Evolutionary conservation across 192 early-diverging fungal species (phyloP), one percentile per base, ranked within the genome.

Genomic region (Coemansia furcata): DNA sequence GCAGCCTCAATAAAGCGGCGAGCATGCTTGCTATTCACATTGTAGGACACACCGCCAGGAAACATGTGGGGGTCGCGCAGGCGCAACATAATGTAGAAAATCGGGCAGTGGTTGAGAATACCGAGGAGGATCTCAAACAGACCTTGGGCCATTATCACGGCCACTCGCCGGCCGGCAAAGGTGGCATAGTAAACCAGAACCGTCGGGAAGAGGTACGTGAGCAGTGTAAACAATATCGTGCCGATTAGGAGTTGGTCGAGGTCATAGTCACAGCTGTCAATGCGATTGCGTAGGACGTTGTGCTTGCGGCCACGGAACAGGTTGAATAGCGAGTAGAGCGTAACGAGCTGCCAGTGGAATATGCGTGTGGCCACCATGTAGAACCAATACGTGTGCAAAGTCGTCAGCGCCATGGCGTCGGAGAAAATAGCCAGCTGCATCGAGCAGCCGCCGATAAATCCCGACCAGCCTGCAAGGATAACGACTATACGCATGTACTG

Each of bases 161-260:
- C 87, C 1, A 98, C 84, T 14, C 95, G 89, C 62, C 90, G 87
- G 88, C 90, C 54, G 3, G 91, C 91, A 86, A 98, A 98, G 3
- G 94, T 88, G 17, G 94, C 60, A 63, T 98, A 98, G 76, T 95
- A 99, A 10, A 96, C 94, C 0, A 91, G 85, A 0, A 97, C 91
- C 3, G 98, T 99, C 0, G 98, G 98, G 60, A 96, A 98, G 26
- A 99, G 73, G 71, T 98, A 99, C 6, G 91, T 89, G 37, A 98
- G 81, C 47, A 99, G 71, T 0, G 95, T 94, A 69, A 99, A 97
- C 6, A 98, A 68, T 26, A 97, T 92, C 0, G 98, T 95, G 0
- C 98, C 97, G 10, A 98, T 79, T 11, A 99, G 82, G 17, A 98
- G 83, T 79, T 99, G 98, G 66, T 98, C 98, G 21, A 98, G 67